Evolutionary conservation across 495 filamentous ascomycete species (phyloP), one percentile per base, ranked within the genome.

Genomic region (Penicillium macrosclerotiorum): DNA sequence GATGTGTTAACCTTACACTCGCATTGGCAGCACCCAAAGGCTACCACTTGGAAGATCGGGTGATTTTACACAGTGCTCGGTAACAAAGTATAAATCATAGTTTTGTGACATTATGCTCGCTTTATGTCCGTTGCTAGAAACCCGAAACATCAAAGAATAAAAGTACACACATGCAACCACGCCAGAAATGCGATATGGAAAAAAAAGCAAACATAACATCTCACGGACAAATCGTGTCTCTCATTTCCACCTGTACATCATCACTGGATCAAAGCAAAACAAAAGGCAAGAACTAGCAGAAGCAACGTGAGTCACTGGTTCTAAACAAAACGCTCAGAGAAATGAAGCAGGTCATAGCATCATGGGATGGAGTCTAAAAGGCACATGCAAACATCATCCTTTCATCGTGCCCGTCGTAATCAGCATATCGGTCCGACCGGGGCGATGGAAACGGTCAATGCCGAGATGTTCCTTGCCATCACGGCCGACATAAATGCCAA

Each of bases 401-500:
- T 57, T 64, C 62, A 65, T 68, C 26, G 47, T 50, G 16, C 57
- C 59, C 0, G 71, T 70, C 30, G 63, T 70, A 38, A 74, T 71
- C 20, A 74, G 42, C 71, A 74, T 74, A 59, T 74, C 69, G 0
- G 62, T 54, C 8, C 68, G 55, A 11, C 73, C 78, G 24, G 71
- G 72, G 16, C 76, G 59, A 41, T 65, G 55, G 42, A 83, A 62
- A 31, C 81, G 71, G 56, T 87, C 85, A 55, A 89, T 77, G 0
- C 84, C 84, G 22, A 83, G 59, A 63, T 82, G 80, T 57, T 86
- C 82, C 32, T 66, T 73, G 9, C 79, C 82, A 59, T 88, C 80
- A 24, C 76, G 65, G 0, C 83, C 83, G 11, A 73, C 57, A 55
- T 77, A 81, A 8, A 83, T 68, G 0, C 83, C 83, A 54, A 88